Evolutionary conservation across 108 stramenopile species (phyloP).

Genomic region (Aureococcus anophagefferens): DNA sequence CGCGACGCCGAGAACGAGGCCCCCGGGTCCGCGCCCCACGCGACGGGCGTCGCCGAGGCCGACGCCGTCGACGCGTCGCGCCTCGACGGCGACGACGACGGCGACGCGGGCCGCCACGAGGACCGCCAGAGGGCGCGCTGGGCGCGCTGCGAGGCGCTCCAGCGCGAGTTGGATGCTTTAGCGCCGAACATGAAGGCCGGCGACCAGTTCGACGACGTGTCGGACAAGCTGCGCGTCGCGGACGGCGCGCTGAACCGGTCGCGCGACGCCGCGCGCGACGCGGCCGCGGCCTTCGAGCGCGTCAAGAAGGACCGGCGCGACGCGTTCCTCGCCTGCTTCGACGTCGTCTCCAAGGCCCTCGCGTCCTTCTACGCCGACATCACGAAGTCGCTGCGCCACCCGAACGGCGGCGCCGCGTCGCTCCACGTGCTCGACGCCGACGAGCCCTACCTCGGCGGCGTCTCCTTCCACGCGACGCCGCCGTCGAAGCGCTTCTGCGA

Average conservation of each 20-base stretch:
- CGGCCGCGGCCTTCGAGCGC: constrained; percentile 58
- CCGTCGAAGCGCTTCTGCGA: constrained; percentile 97
- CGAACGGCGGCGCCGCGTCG: constrained; percentile 84
- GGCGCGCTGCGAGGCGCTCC: constrained; percentile 58
- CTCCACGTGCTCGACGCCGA: constrained; percentile 72
- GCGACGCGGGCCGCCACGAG: too few relatives aligned
- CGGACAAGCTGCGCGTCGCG: constrained; percentile 59
- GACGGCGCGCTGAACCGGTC: constrained; percentile 64
- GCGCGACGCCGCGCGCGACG: constrained; percentile 59
- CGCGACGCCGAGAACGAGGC: too few relatives aligned
- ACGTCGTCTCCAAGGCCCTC: constrained; percentile 71
- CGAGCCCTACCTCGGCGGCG: constrained; percentile 89
- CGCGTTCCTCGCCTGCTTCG: constrained; percentile 72
- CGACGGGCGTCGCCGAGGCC: too few relatives aligned
- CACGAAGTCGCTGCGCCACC: constrained; percentile 79
- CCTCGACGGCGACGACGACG: too few relatives aligned
- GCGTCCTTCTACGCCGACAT: constrained; percentile 89
- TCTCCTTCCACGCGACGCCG: constrained; percentile 99
- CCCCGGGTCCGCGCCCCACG: too few relatives aligned
- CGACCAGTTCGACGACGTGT: constrained; percentile 67
- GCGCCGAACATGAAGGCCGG: constrained; percentile 92
- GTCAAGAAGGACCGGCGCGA: constrained; percentile 61
- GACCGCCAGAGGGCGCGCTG: too few relatives aligned
- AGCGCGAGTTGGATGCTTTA: constrained; percentile 76
- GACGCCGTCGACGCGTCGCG: too few relatives aligned